Base-by-base conservation (phyloP, 2,329 filamentous ascomycete species). In the Colletotrichum neosansevieriae region DNA sequence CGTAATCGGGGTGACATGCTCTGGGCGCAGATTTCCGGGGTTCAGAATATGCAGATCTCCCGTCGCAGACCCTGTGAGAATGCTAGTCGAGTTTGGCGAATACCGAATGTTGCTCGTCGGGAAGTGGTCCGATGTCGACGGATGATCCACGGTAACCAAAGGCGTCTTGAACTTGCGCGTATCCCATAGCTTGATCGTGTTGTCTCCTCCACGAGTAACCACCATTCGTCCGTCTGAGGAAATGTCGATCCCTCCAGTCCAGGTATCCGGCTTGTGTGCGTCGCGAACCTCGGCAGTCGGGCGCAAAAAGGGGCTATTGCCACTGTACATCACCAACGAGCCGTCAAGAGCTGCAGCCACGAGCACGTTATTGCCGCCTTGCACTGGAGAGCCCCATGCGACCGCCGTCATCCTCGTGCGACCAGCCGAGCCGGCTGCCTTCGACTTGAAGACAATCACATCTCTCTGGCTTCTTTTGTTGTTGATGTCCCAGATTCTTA, bases 401-500 rank as follows among this genome's bases (percentile, higher is more conserved):
- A 98, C 92, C 29, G 94, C 91, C 6, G 95, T 98, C 91, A 99
- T 97, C 76, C 95, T 91, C 38, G 94, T 96, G 75, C 96, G 90
- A 12, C 96, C 96, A 29, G 94, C 96, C 50, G 92, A 92, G 0
- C 95, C 96, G 9, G 92, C 88, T n/a, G 91, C 91, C 76, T 89
- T 93, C 9, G 95, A 98, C 79, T 98, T 98, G 84, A 98, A 94
- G 19, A 98, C 94, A 70, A 99, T 92, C 13, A 99, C 92, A 57
- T 98, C 93, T 78, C 94, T 97, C 78, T 99, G 96, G 63, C 90
- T 89, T 71, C 94, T 89, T 75, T 94, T 93, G 74, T 95, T 91
- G 79, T 97, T 98, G 73, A 97, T 88, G 76, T 99, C 95, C 96
- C 96, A 99, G 76, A 99, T 97, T 63, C 96, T 89, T 70, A 99